Conservation (phyloP, 2,329 filamentous ascomycete species). For the Didymella sp. region DNA sequence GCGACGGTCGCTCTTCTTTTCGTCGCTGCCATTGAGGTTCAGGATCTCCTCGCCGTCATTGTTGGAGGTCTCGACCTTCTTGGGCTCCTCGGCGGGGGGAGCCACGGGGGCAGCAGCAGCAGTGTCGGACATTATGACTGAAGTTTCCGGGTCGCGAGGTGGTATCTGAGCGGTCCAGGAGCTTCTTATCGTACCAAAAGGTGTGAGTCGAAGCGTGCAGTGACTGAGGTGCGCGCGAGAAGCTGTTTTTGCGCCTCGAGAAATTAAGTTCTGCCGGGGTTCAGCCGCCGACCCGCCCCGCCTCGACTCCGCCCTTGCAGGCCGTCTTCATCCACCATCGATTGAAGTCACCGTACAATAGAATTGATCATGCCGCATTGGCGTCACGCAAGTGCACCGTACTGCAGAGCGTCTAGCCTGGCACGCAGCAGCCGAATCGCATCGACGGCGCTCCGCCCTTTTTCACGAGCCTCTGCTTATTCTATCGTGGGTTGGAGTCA, state of each 20-base stretch:
- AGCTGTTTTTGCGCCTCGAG: not conserved
- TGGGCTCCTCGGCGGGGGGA: constrained; percentile 27
- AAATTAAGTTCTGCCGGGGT: not conserved
- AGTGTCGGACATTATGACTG: constrained; percentile 24
- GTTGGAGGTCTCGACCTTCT: constrained; percentile 12
- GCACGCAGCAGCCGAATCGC: no score
- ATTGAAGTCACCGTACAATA: not conserved
- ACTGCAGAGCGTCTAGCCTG: no score
- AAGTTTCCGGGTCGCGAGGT: not conserved
- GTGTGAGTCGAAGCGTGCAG: not conserved
- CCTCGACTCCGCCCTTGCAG: not conserved
- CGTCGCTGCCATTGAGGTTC: constrained; percentile 26
- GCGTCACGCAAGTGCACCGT: not conserved
- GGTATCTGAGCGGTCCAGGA: not conserved
- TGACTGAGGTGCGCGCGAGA: not conserved
- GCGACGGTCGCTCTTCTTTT: constrained; percentile 24
- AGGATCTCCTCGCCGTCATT: constrained; percentile 29
- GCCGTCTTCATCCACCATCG: not conserved
- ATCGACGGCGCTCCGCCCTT: no score
- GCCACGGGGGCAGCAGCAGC: constrained; percentile 10
- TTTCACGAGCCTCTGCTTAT: no score
- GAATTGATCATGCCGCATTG: not conserved
- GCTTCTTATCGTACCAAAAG: not conserved
- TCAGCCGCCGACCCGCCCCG: not conserved
- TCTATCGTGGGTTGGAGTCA: no score